phyloP scores from a whole-genome alignment of 2,329 filamentous ascomycete genomes.

The Alternaria conjuncta region DNA sequence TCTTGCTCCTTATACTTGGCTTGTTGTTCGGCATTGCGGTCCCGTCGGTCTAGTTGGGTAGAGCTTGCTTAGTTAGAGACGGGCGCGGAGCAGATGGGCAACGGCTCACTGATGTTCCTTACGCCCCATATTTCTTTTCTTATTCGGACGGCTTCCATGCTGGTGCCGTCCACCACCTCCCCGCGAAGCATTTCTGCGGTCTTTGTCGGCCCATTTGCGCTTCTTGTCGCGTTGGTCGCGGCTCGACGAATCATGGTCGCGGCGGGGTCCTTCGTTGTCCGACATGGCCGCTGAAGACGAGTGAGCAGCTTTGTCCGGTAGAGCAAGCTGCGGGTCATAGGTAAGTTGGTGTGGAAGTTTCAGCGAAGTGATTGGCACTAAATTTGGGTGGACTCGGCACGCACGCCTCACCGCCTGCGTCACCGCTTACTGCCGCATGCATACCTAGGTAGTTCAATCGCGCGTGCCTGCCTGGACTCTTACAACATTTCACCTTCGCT shows the following conservation, averaged over 20 bases:
- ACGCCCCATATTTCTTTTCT: conserved; percentile 72
- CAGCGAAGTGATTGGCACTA: not conserved
- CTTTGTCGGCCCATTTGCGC: conserved; percentile 40
- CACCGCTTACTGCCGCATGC: conserved; percentile 17
- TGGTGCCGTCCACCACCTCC: conserved; percentile 43
- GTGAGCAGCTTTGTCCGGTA: conserved; percentile 31
- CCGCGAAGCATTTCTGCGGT: conserved; percentile 34
- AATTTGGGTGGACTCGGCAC: conserved; percentile 12
- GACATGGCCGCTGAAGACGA: conserved; percentile 33
- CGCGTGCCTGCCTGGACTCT: conserved; percentile 7
- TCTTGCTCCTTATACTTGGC: conserved; percentile 47
- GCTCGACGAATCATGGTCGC: conserved; percentile 29
- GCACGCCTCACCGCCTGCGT: conserved; percentile 28
- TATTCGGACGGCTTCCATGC: conserved; percentile 55
- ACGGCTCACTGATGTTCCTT: conserved; percentile 67
- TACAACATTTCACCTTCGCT: conserved; percentile 3
- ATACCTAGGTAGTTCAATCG: not conserved
- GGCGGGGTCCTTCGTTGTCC: conserved; percentile 21
- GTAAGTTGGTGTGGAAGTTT: not conserved
- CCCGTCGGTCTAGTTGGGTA: conserved; percentile 56
- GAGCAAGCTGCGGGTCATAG: conserved; percentile 31
- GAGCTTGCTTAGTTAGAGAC: conserved; percentile 53
- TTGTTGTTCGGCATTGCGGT: conserved; percentile 52
- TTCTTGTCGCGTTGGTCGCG: conserved; percentile 40
- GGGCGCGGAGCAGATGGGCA: conserved; percentile 12